A percentile compares a stretch with the other conserved stretches of the same genome.
Conservation (phyloP, 345 rosid genomes). For the Eucalyptus erythrocorys region DNA sequence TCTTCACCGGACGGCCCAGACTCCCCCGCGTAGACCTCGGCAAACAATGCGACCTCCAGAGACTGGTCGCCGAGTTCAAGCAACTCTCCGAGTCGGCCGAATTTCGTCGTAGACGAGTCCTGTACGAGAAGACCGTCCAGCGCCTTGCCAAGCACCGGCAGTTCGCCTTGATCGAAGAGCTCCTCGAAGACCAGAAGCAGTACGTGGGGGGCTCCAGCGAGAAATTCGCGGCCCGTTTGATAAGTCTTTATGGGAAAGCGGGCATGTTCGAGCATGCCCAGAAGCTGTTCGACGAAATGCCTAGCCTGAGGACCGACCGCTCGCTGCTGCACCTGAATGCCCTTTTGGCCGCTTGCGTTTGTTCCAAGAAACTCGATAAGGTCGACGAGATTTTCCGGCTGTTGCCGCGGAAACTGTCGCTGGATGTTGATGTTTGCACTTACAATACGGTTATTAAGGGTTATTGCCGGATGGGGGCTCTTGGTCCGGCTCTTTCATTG, state of each 20-base stretch:
- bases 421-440: constrained; percentile 4
- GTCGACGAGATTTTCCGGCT: not conserved
- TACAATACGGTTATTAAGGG: constrained; percentile 9
- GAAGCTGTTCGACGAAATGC: constrained; percentile 34
- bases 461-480: constrained; percentile 10
- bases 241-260: constrained; percentile 5
- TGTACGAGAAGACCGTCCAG: not conserved
- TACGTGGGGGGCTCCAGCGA: constrained; percentile 1
- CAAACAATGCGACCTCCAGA: not conserved
- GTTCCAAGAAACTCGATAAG: constrained; percentile 1
- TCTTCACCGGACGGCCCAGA: not conserved
- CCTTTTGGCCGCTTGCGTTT: constrained; percentile 6
- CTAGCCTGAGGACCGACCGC: constrained; percentile 1
- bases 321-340: constrained; percentile 13
- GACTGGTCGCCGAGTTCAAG: not conserved
- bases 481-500: constrained; percentile 2
- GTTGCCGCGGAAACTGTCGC: not conserved
- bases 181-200: constrained; percentile 17
- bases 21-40: not conserved
- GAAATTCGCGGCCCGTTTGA: constrained; percentile 4
- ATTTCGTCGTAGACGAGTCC: not conserved
- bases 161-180: constrained; percentile 6
- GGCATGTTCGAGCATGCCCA: constrained; percentile 17
- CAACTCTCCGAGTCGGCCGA: not conserved
- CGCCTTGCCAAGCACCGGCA: constrained; percentile 3